phyloP scores from a whole-genome alignment of 1,284 basidiomycete species.

The Erythrobasidium hasegawianum region DNA sequence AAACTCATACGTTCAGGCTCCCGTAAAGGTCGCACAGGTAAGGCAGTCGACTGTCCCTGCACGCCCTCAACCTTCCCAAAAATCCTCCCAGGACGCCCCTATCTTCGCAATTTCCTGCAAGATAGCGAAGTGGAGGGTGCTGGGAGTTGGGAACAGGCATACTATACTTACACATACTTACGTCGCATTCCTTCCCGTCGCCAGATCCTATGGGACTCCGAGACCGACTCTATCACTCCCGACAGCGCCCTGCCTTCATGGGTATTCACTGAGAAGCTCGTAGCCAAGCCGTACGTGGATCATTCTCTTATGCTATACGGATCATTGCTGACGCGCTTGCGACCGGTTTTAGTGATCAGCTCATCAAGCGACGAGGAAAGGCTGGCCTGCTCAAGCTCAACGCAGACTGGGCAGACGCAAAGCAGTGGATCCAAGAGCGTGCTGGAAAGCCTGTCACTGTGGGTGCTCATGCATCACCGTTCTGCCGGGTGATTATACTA shows the following conservation, averaged over 20 bases:
- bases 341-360: constrained; percentile 62
- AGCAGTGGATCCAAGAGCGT: constrained; percentile 74
- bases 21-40: constrained; percentile 31
- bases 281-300: constrained; percentile 43
- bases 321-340: not conserved
- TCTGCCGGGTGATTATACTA: not conserved
- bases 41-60: not conserved
- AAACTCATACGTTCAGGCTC: constrained; percentile 30
- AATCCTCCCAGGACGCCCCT: constrained; percentile 50
- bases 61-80: not conserved
- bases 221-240: constrained; percentile 73
- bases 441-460: constrained; percentile 93
- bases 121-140: constrained; percentile 36
- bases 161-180: not conserved
- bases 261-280: constrained; percentile 64
- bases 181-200: too few relatives aligned
- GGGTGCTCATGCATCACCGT: constrained; percentile 37
- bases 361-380: constrained; percentile 99
- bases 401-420: constrained; percentile 74
- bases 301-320: not conserved
- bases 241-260: constrained; percentile 71
- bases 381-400: constrained; percentile 91
- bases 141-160: constrained; percentile 37
- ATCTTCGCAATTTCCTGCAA: constrained; percentile 63
- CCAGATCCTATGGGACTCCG: constrained; percentile 74